Conservation (phyloP, 495 filamentous ascomycete species). For the Lasiosphaeriaceae sp. region DNA sequence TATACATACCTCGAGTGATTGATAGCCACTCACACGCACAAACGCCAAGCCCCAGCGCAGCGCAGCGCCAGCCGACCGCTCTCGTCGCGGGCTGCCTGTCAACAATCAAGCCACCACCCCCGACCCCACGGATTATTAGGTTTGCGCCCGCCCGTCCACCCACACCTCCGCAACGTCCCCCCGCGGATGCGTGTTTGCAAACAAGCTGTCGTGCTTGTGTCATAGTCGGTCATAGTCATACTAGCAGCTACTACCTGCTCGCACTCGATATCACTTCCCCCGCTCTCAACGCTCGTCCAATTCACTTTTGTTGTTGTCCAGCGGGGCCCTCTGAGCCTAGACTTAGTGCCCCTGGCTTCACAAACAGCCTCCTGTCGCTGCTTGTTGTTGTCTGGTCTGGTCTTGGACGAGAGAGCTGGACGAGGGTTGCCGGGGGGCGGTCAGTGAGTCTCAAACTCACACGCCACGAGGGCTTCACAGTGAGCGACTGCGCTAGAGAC, state of each 20-base stretch:
- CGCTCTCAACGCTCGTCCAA: neutral
- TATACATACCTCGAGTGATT: constrained; percentile 11
- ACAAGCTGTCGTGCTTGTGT: constrained; percentile 21
- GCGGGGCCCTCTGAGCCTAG: neutral
- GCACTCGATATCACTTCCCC: neutral
- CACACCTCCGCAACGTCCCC: constrained; percentile 4
- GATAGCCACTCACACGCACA: neutral
- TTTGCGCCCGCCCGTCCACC: constrained; percentile 7
- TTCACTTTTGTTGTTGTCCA: neutral
- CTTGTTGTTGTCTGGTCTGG: neutral
- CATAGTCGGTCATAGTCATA: constrained; percentile 13
- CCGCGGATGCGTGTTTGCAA: neutral
- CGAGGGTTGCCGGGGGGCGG: neutral
- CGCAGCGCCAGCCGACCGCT: too few species aligned
- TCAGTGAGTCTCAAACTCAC: neutral
- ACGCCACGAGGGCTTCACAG: neutral
- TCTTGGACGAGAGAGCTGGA: neutral
- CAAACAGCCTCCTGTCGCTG: neutral
- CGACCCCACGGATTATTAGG: neutral
- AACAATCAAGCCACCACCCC: neutral
- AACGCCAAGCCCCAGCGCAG: neutral
- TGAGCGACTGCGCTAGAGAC: neutral
- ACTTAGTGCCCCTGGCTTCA: neutral
- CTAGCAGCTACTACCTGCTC: neutral
- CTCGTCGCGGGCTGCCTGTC: neutral